Base-by-base conservation (phyloP, 78 protist species). In the Tieghemostelium lacteum region DNA sequence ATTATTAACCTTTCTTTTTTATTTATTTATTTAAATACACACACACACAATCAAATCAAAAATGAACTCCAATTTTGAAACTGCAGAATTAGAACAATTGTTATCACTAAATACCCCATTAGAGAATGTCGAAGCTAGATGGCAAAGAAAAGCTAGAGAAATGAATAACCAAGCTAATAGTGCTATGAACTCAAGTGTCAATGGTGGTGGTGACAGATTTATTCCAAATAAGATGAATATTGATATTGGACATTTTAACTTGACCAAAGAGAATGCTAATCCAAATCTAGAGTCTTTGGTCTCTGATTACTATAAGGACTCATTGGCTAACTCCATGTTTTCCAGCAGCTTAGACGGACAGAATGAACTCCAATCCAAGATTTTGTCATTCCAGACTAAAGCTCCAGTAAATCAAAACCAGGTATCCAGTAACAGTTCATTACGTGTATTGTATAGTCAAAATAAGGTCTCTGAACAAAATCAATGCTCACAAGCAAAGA, bases 361-460 rank as follows among this genome's bases (percentile, higher is more conserved):
- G 3, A 34, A 55, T 45, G 91, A 83, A n/a, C 58, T 70, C 40
- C 65, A 75, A 73, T 75, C 95, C 61, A 95, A 96, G 92, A 77
- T 97, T 36, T 93, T 98, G 42, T 93, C 98, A 8, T 95, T 86
- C 92, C 87, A 96, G 89, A 36, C 88, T 54, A 96, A 97, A 91
- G 98, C 98, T 34, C 95, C 95, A 50, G 85, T 62, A 26, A 50
- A 74, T 12, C 29, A 45, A 22, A 40, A 33, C 22, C 29, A 77
- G 1, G 31, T 45, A 58, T 50, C 73, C 20, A 28, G 55, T 31
- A n/a, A n/a, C n/a, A 6, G 20, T 28, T 83, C 88, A 45, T 42
- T 88, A 1, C 86, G 94, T 64, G 86, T 73, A 5, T 60, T 92
- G 20, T 92, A 92, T 50, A 60, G 83, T 10, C 91, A 83, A 70